Evolutionary conservation across 345 rosid species (phyloP), one percentile per base, ranked within the genome.

Genomic region (Carallia pectinifolia): DNA sequence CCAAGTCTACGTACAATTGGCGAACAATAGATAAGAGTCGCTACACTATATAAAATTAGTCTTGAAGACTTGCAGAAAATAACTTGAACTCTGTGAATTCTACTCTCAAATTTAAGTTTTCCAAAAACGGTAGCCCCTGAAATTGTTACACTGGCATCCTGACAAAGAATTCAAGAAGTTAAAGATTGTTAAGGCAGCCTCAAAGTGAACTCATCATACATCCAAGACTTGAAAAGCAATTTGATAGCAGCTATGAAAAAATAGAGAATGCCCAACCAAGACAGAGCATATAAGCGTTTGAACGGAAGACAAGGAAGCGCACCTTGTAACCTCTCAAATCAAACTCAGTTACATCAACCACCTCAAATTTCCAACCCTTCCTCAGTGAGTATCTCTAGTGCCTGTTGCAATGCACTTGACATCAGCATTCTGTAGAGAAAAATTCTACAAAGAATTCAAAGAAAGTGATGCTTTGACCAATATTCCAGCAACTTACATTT

Each of bases 41-140:
- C 23, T 23, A 23, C 23, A 23, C 23, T 23, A 34, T 40, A 58
- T 53, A 62, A 27, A 31, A 36, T 53, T 56, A 36, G 64, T 34
- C 19, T 44, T 3, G 15, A 56, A 58, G 33, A 75, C 1, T 23
- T 15, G 65, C 23, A 65, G 55, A 52, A 33, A 74, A 62, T 23
- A 23, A 92, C 99, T 97, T 95, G 99, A 77, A 90, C 98, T 76
- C 99, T 85, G 77, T 95, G 99, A 70, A 95, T 87, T 60, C 98
- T 98, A 86, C 98, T 92, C 85, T 95, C 99, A 70, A 92, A 95
- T 87, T 95, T 95, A 66, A 95, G 93, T 74, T 92, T 92, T 62
- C 97, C 98, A 73, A 81, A 95, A 17, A 95, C 89, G 77, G 81
- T 87, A 63, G 73, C 81, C 48, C 99, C 98, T 1, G 91, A 85